A percentile compares a stretch with the other conserved stretches of the same genome.
These are phyloP conservation scores for Bocquillonia castaneifolia DNA, from an alignment of 441 rosid species.

Conservation along the genomic window DNA sequence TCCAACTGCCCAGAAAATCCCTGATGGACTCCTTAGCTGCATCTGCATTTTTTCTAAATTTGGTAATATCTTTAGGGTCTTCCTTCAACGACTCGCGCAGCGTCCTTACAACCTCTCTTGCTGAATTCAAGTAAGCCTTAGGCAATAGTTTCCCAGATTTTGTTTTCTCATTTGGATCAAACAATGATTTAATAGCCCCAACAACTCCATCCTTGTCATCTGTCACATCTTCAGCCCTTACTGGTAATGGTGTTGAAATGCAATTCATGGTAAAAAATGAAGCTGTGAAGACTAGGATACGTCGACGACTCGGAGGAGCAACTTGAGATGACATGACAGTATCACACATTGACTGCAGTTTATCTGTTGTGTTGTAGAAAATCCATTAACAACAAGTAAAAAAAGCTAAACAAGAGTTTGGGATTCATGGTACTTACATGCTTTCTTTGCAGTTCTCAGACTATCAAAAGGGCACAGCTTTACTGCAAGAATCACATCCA, in stretches of 20 bases:
- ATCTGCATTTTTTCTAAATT: slow-evolving; percentile 77
- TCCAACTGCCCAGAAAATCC: slow-evolving; percentile 71
- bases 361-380: slow-evolving; percentile 31
- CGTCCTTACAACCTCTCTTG: slow-evolving; percentile 70
- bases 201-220: slow-evolving; percentile 45
- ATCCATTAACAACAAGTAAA: background rate
- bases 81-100: slow-evolving; percentile 72
- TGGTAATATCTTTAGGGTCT: slow-evolving; percentile 55
- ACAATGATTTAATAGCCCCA: slow-evolving; percentile 57
- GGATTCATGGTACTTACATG: slow-evolving; percentile 25
- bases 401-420: background rate
- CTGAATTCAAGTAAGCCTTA: slow-evolving; percentile 78
- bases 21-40: slow-evolving; percentile 82
- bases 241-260: slow-evolving; percentile 32
- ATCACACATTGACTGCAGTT: slow-evolving; percentile 29
- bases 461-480: slow-evolving; percentile 28
- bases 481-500: slow-evolving; percentile 44
- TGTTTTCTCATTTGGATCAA: slow-evolving; percentile 71
- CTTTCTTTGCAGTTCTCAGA: slow-evolving; percentile 18
- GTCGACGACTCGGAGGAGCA: slow-evolving; percentile 41
- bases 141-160: slow-evolving; percentile 73
- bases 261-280: slow-evolving; percentile 32
- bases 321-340: slow-evolving; percentile 20
- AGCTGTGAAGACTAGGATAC: slow-evolving; percentile 29
- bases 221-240: slow-evolving; percentile 41